Evolutionary conservation across 495 filamentous ascomycete species (phyloP), one percentile per base, ranked within the genome.

Genomic region (Penicillium steckii): DNA sequence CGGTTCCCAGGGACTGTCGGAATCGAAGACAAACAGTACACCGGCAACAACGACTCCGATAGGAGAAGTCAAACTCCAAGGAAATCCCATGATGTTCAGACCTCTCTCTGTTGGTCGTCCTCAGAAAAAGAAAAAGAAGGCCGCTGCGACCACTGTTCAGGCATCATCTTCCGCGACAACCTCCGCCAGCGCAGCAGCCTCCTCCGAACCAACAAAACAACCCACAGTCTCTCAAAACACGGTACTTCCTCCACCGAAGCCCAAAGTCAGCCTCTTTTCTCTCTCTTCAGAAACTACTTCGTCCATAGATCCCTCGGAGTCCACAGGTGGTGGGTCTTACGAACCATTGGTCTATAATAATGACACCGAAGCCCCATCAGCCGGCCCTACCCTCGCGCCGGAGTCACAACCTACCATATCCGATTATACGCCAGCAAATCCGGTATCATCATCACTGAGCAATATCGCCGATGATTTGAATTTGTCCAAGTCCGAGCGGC

Each of bases 11-110:
- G 58, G 42, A 46, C 50, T 43, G 38, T 27, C 41, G 30, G 15
- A 21, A 24, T 8, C 42, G 19, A 46, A 48, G 15, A 13, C 56
- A 19, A 46, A 53, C 25, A 25, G 29, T 19, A 8, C 44, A 23
- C 30, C 53, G 25, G 59, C 62, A 13, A 56, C 65, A 1, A 56
- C 55, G 22, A 47, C 56, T 1, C 49, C 57, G 10, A 76, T 72
- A 6, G 74, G 75, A 18, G 81, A 88, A 42, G 77, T 87, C 10
- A 86, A 90, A 62, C 57, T 87, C 13, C 80, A 85, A 30, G 89
- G 87, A 5, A 92, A 90, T 55, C 79, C 89, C 18, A 82, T 88
- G 61, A 91, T 90, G 82, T 96, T 97, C 69, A 90, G 86, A 64
- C 91, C 91, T 1, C 67, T 96, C 21, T 95, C 90, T 2, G 90